A percentile compares a stretch with the other conserved stretches of the same genome.
phyloP scores from a whole-genome alignment of 1,139 yeast genomes.

The Pneumocystis jirovecii region DNA sequence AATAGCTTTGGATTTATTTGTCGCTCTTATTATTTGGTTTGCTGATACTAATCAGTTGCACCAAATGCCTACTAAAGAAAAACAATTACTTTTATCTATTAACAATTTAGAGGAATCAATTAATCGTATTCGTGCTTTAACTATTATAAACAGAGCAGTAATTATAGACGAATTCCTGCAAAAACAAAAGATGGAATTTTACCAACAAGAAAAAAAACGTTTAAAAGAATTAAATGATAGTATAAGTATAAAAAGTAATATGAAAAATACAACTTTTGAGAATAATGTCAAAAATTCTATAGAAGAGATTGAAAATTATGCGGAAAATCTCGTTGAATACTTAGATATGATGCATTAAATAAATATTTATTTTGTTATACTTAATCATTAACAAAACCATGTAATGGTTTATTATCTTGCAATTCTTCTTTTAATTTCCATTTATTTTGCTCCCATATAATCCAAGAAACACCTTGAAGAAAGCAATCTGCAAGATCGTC shows the following conservation, averaged over 20 bases:
- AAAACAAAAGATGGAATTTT: background rate
- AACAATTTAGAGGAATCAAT: background rate
- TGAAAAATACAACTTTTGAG: background rate
- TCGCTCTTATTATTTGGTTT: background rate
- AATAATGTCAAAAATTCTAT: background rate
- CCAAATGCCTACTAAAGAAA: background rate
- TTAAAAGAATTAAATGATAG: background rate
- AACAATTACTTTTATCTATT: background rate
- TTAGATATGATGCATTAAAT: background rate
- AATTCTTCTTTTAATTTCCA: background rate
- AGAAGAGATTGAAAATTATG: background rate
- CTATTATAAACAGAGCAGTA: background rate
- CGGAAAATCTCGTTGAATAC: background rate
- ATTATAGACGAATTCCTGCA: background rate
- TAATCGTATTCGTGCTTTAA: background rate
- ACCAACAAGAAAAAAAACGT: background rate
- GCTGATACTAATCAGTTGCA: background rate
- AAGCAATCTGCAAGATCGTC: slow-evolving; percentile 7
- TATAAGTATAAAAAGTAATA: background rate
- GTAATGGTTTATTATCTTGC: background rate
- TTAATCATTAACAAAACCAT: background rate
- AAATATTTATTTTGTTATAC: background rate
- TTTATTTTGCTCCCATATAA: slow-evolving; percentile 3
- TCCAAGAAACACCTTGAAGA: slow-evolving; percentile 6
- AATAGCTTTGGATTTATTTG: background rate